A percentile compares a stretch with the other conserved stretches of the same genome.
Evolutionary conservation across 1,139 yeast genomes (phyloP).

Genomic region (Saccharomyces hybrid): DNA sequence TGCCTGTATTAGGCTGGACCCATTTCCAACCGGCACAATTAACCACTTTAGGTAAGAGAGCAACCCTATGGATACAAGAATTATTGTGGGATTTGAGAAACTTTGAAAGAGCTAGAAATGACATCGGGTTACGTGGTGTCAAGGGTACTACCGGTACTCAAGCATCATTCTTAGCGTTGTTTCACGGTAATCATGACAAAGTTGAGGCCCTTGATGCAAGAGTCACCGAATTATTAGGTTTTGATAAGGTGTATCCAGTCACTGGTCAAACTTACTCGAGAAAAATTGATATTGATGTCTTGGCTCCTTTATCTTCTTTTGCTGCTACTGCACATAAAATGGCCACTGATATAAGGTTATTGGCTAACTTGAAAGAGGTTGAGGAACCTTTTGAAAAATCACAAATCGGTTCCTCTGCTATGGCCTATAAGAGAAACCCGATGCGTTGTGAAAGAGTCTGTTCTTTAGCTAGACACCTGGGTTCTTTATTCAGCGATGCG

Average conservation of each 20-base stretch:
- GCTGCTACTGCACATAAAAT: slow-evolving; percentile 97
- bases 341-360: slow-evolving; percentile 92
- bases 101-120: slow-evolving; percentile 92
- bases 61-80: slow-evolving; percentile 96
- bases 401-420: slow-evolving; percentile 96
- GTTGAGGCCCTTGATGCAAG: slow-evolving; percentile 87
- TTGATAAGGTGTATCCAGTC: slow-evolving; percentile 91
- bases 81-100: slow-evolving; percentile 96
- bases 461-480: slow-evolving; percentile 91
- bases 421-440: slow-evolving; percentile 99
- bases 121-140: slow-evolving; percentile 94
- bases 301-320: slow-evolving; percentile 87
- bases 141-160: slow-evolving; percentile 99
- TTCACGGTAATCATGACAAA: slow-evolving; percentile 95
- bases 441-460: slow-evolving; percentile 99
- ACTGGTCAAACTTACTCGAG: slow-evolving; percentile 98
- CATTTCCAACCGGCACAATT: slow-evolving; percentile 99
- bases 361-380: slow-evolving; percentile 93
- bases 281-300: slow-evolving; percentile 91
- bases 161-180: slow-evolving; percentile 87
- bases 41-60: slow-evolving; percentile 97
- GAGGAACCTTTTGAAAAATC: slow-evolving; percentile 98
- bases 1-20: slow-evolving; percentile 98
- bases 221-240: slow-evolving; percentile 88
- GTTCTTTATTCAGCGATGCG: slow-evolving; percentile 85